phyloP scores from a whole-genome alignment of 306 rosid species.

The Vigna nakashimae region DNA sequence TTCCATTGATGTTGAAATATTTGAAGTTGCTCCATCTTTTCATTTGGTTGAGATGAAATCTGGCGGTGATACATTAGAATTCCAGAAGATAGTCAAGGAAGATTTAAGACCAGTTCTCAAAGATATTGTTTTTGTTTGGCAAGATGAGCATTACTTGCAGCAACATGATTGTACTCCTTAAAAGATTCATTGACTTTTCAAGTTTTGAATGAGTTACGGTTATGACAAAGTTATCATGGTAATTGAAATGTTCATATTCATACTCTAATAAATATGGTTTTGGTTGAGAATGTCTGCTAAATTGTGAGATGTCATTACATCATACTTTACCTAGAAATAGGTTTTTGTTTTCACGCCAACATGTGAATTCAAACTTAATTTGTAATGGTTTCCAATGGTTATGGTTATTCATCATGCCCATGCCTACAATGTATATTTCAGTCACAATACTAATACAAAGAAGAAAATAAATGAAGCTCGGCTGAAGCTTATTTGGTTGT shows the following conservation, averaged over 20 bases:
- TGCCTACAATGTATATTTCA: too few species aligned
- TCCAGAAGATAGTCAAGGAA: slow-evolving; percentile 53
- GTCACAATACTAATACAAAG: not conserved
- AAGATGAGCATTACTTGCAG: slow-evolving; percentile 44
- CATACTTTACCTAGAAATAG: slow-evolving; percentile 1
- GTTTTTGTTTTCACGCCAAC: not conserved
- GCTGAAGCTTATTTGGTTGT: not conserved
- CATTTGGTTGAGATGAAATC: slow-evolving; percentile 56
- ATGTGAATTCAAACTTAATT: not conserved
- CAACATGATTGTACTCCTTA: not conserved
- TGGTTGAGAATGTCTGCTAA: slow-evolving; percentile 15
- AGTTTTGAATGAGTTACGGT: not conserved
- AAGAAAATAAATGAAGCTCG: not conserved
- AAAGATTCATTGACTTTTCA: slow-evolving; percentile 41
- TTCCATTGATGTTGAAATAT: slow-evolving; percentile 50
- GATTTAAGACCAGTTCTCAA: slow-evolving; percentile 52
- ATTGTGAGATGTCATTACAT: slow-evolving; percentile 12
- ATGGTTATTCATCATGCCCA: not conserved
- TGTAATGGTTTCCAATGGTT: not conserved
- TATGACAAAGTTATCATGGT: slow-evolving; percentile 23
- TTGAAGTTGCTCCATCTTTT: slow-evolving; percentile 52
- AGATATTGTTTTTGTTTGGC: slow-evolving; percentile 53
- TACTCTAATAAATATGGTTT: slow-evolving; percentile 8
- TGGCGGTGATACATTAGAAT: slow-evolving; percentile 48
- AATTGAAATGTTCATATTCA: slow-evolving; percentile 27